Evolutionary conservation across 2,329 filamentous ascomycete species (phyloP).

Genomic region (Acrocalymma vagum): DNA sequence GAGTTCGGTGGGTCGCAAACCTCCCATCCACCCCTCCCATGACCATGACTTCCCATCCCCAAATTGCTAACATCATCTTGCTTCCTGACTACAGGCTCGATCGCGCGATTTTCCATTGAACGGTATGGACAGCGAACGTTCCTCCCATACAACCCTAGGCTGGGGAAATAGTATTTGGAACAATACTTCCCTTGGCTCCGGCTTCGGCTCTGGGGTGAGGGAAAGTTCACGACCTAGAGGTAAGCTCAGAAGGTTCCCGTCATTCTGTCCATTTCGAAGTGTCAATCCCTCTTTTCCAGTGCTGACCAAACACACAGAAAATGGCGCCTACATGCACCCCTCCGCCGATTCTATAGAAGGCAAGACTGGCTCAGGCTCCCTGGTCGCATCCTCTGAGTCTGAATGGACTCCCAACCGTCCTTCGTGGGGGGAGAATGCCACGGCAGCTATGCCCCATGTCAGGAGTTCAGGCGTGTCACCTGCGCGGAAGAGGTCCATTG

Average conservation of each 20-base stretch:
- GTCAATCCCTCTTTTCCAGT: background rate
- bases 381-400: constrained; percentile 73
- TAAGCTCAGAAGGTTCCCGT: constrained; percentile 16
- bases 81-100: constrained; percentile 28
- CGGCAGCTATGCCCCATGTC: constrained; percentile 39
- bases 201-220: constrained; percentile 35
- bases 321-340: constrained; percentile 30
- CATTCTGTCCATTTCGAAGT: background rate
- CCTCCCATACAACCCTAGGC: constrained; percentile 30
- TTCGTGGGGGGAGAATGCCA: constrained; percentile 65
- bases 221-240: constrained; percentile 45
- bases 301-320: constrained; percentile 39
- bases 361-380: constrained; percentile 73
- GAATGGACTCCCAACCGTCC: constrained; percentile 67
- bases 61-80: constrained; percentile 11
- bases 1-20: constrained; percentile 36
- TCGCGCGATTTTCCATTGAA: constrained; percentile 41
- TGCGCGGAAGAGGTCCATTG: constrained; percentile 47
- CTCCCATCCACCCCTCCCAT: background rate
- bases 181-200: constrained; percentile 32
- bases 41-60: background rate
- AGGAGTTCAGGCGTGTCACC: constrained; percentile 47
- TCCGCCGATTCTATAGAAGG: constrained; percentile 53
- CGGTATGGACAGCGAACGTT: constrained; percentile 35
- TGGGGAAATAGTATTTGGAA: constrained; percentile 50